phyloP scores from a whole-genome alignment of 2,329 filamentous ascomycete genomes.

The Colletotrichum camelliae region DNA sequence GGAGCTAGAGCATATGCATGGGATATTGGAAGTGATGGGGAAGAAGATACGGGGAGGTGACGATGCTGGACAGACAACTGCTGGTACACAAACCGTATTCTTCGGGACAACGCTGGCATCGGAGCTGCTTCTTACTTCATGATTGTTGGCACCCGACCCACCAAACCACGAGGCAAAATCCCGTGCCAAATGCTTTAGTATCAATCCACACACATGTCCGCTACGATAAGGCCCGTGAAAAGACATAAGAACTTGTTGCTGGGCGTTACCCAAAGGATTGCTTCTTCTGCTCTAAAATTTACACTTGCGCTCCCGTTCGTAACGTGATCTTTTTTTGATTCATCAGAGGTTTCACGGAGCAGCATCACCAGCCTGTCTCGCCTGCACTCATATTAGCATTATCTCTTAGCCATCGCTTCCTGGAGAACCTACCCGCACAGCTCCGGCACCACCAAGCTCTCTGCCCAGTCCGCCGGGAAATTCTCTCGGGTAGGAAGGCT shows the following conservation, averaged over 20 bases:
- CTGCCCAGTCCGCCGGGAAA: conserved; percentile 76
- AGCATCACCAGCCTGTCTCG: conserved; percentile 60
- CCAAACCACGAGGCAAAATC: not conserved
- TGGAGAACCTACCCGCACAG: conserved; percentile 63
- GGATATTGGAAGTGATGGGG: not conserved
- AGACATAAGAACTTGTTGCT: conserved; percentile 15
- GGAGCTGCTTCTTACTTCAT: not conserved
- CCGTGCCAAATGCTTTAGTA: not conserved
- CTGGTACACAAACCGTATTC: rapidly evolving
- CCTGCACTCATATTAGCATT: conserved; percentile 37
- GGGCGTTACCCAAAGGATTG: conserved; percentile 9
- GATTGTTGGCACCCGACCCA: not conserved
- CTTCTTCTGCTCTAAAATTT: conserved; percentile 22
- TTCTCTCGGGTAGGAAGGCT: conserved; percentile 69
- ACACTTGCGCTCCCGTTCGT: conserved; percentile 14
- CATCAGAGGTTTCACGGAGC: conserved; percentile 47
- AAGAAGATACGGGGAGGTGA: not conserved
- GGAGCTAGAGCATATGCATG: not conserved
- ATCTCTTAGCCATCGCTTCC: not conserved
- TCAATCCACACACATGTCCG: not conserved
- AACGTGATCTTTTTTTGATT: not conserved
- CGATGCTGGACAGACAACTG: not conserved
- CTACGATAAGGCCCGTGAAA: not conserved
- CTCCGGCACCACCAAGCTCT: conserved; percentile 75
- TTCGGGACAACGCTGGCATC: not conserved